Base-by-base conservation (phyloP, 1,139 yeast genomes). In the Taiozyma sp. region DNA sequence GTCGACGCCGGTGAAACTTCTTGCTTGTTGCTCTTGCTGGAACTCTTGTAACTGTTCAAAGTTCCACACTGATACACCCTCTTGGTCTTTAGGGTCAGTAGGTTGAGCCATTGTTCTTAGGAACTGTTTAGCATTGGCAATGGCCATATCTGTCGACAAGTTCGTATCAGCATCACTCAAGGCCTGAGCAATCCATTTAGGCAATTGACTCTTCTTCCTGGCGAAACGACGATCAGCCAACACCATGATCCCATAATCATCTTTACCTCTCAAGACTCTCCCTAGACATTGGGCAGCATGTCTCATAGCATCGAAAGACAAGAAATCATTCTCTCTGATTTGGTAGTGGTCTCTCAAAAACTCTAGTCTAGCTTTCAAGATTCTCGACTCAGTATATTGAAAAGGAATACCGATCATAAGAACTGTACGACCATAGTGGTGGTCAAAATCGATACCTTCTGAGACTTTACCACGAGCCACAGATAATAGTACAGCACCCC, bases 251-350 rank as follows among this genome's bases (percentile, higher is more conserved):
- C 99, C 99, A 67, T 95, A 93, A 71, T 93, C 99, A 66, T 93
- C 97, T 66, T 93, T 93, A 57, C 99, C 99, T 72, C 99, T 82
- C 59, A 93, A 73, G 50, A 93, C 99, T 65, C 99, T 81, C 14
- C 99, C 99, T 63, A 93, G 71, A 71, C 99, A 93, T 70, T 93
- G 99, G 0, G 99, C 99, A 3, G 99, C 99, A 73, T 93, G 99
- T 65, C 99, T 82, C 99, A 93, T 95, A 34, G 99, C 99, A 70
- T 93, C 99, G 77, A 93, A 93, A 24, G 98, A 91, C 45, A 93
- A 70, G 65, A 93, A 93, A 63, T 95, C 99, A 65, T 90, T 92
- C 64, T 93, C 99, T 57, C 90, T 78, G 50, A 93, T 93, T 61
- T 90, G 96, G 65, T 82, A 92, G 65, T 91, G 92, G 65, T 93